Evolutionary conservation across 768 basidiomycete species (phyloP).

Genomic region (Termitomyces sp.): DNA sequence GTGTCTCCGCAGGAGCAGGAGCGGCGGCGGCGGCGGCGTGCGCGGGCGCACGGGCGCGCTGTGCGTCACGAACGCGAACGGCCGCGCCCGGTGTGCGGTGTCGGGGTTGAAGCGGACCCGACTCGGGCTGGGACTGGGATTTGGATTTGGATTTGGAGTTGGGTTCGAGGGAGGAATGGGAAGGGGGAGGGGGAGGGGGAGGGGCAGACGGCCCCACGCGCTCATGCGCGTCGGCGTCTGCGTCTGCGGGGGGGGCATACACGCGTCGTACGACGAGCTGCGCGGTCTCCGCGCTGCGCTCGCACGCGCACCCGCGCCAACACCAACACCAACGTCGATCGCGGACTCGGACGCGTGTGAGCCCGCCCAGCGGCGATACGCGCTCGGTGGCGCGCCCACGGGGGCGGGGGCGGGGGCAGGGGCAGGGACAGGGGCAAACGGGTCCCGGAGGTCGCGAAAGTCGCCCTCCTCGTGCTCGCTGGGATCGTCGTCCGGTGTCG

Average conservation of each 20-base stretch:
- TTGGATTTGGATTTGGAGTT: not conserved
- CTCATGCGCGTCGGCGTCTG: not conserved
- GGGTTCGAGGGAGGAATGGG: not conserved
- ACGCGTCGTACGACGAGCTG: not conserved
- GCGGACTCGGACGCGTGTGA: too few relatives aligned
- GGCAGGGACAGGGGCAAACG: not conserved
- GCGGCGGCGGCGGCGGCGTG: not conserved
- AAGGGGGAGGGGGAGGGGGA: not conserved
- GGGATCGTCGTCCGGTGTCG: not conserved
- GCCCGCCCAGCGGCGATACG: not conserved
- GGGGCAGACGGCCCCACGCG: not conserved
- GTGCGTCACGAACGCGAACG: too few relatives aligned
- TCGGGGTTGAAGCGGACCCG: not conserved
- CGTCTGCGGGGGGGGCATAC: not conserved
- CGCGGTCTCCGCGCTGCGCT: not conserved
- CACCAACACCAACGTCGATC: not conserved
- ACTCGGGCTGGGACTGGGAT: not conserved
- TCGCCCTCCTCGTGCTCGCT: not conserved
- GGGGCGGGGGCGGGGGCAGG: not conserved
- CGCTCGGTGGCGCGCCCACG: not conserved
- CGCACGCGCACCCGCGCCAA: not conserved
- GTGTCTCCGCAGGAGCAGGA: too few relatives aligned
- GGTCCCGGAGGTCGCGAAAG: constrained; percentile 3
- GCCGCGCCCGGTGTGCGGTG: not conserved
- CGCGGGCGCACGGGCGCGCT: not conserved